phyloP scores from a whole-genome alignment of 2,329 filamentous ascomycete genomes.

The Beauveria bassiana region DNA sequence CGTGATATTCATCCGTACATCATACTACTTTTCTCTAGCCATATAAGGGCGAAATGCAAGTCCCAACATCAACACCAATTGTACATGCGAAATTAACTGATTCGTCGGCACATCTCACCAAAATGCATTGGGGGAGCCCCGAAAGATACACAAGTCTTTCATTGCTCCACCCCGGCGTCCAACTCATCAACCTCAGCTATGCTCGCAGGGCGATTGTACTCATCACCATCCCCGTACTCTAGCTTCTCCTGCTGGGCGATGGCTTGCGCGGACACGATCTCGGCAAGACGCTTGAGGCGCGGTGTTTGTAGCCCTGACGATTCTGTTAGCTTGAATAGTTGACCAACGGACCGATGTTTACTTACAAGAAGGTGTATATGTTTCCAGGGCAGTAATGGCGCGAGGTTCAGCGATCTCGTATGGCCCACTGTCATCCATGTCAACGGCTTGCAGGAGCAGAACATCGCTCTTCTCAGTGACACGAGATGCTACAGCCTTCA shows the following conservation, averaged over 20 bases:
- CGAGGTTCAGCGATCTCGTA: slow-evolving; percentile 98
- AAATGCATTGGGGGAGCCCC: neutral
- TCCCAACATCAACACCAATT: slow-evolving; percentile 10
- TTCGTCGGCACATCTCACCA: slow-evolving; percentile 7
- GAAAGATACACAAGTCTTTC: neutral
- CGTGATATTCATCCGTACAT: slow-evolving; percentile 2
- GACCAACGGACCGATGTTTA: neutral
- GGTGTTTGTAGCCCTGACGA: slow-evolving; percentile 84
- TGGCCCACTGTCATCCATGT: slow-evolving; percentile 97
- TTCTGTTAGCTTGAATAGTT: neutral
- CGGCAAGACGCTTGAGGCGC: slow-evolving; percentile 87
- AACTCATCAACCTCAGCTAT: slow-evolving; percentile 45
- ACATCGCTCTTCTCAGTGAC: slow-evolving; percentile 99
- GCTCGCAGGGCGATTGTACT: slow-evolving; percentile 42
- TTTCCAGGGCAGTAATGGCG: slow-evolving; percentile 92
- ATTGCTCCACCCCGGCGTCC: slow-evolving; percentile 22
- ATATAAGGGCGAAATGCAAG: slow-evolving; percentile 5
- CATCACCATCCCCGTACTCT: slow-evolving; percentile 43
- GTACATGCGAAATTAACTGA: slow-evolving; percentile 7
- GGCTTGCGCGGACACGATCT: slow-evolving; percentile 94
- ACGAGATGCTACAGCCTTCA: slow-evolving; percentile 96
- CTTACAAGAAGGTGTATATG: slow-evolving; percentile 95
- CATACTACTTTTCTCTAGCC: slow-evolving; percentile 7
- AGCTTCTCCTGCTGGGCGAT: slow-evolving; percentile 90
- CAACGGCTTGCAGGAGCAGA: slow-evolving; percentile 83